Base-by-base conservation (phyloP, 768 basidiomycete genomes). In the Mycena alexandri region DNA sequence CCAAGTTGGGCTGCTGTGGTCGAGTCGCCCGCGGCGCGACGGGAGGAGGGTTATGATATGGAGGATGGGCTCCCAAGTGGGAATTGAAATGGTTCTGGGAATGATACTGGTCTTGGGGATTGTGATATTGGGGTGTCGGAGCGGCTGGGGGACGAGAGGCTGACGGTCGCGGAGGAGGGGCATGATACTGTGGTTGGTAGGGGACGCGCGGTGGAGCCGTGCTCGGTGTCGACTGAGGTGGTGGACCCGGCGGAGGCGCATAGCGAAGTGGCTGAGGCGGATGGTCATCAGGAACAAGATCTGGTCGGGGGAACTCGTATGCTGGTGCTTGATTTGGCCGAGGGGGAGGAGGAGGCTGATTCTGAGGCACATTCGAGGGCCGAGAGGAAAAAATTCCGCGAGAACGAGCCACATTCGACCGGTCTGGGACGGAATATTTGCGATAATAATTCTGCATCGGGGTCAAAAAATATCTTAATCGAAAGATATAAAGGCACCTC, bases 361-460 rank as follows among this genome's bases (percentile, higher is more conserved):
- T 64, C 38, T 38, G 38, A 8, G 78, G 74, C 10, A 78, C 75
- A 19, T 75, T 71, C 17, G 75, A 70, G 57, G 54, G 66, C 25
- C 86, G 83, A 29, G 29, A 29, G 22, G 87, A 83, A 74, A 92
- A 89, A 19, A 86, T 66, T 13, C 82, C 81, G 38, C 85, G 79
- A 34, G 82, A 76, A 25, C 82, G 80, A 9, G 71, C 59, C 10
- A 70, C 64, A 43, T 75, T 72, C 5, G 76, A 71, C 68, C 75
- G 79, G 65, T 81, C 83, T 5, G 91, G 90, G 0, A 93, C 87
- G 14, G 90, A 90, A 71, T 90, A 78, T 55, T 79, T 84, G 67
- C 90, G 82, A 77, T 91, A 93, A 72, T 81, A 89, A 48, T 79
- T 83, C 87, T 89, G 62, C 29, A 19, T 38, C 42, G 57, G 13